These are phyloP conservation scores for Simmondsia chinensis DNA, from an alignment of 148 eudicot genomes.

Conservation along the genomic window DNA sequence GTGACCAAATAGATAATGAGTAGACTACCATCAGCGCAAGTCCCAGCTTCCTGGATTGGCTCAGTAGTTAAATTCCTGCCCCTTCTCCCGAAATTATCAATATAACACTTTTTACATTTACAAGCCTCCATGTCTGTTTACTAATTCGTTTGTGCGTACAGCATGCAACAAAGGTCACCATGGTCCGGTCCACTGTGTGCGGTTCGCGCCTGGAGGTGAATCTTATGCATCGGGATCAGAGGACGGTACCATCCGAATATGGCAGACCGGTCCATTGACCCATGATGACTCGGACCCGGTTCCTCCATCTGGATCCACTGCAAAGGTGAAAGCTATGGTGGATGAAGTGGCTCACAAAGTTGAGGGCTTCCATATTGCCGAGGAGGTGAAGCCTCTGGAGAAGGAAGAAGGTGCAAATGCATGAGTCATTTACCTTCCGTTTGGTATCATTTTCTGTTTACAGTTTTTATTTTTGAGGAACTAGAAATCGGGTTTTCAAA, in stretches of 20 bases:
- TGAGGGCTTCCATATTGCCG: conserved; percentile 39
- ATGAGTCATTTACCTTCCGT: too few species aligned
- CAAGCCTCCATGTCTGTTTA: too few species aligned
- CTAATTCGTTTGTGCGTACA: conserved; percentile 16
- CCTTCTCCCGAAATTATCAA: too few species aligned
- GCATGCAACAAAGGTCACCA: conserved; percentile 99
- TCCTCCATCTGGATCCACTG: conserved; percentile 24
- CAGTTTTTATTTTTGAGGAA: too few species aligned
- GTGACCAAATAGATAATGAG: too few species aligned
- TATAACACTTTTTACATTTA: too few species aligned
- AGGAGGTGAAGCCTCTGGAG: conserved; percentile 32
- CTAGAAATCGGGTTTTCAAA: too few species aligned
- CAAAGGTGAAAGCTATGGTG: conserved; percentile 28
- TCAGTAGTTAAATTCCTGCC: too few species aligned
- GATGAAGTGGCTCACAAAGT: conserved; percentile 51
- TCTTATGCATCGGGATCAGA: conserved; percentile 97
- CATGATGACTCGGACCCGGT: conserved; percentile 19
- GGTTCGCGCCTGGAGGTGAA: conserved; percentile 88
- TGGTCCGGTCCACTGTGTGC: conserved; percentile 95
- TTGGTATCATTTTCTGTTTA: too few species aligned
- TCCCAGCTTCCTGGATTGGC: too few species aligned
- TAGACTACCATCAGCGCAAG: too few species aligned
- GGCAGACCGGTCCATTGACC: conserved; percentile 65
- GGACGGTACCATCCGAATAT: conserved; percentile 83
- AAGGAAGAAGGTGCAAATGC: conserved; percentile 34